Evolutionary conservation across 1,284 basidiomycete species (phyloP).

Genomic region (Cystobasidiaceae sp.): DNA sequence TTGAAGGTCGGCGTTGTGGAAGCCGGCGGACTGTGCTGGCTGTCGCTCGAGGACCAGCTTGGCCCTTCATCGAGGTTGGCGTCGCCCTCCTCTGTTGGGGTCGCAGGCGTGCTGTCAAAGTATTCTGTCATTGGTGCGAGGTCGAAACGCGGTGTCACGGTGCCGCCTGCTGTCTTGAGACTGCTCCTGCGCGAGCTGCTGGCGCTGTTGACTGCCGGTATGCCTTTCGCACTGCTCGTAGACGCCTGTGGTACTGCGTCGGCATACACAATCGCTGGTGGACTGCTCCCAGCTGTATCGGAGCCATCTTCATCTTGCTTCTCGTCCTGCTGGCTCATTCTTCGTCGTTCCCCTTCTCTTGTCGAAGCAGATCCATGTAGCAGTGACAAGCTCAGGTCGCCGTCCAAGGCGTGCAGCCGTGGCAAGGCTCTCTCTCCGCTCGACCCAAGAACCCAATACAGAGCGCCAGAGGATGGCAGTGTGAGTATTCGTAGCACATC

Average conservation of each 20-base stretch:
- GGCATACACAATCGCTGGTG: no score
- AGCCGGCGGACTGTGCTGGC: constrained; percentile 16
- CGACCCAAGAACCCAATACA: no score
- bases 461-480: constrained; percentile 18
- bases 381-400: no score
- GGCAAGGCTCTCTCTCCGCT: no score
- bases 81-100: constrained; percentile 1
- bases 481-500: constrained; percentile 2
- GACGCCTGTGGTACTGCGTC: background rate
- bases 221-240: background rate
- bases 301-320: no score
- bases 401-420: no score
- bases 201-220: background rate
- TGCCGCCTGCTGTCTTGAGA: constrained; percentile 11
- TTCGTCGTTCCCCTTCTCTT: no score
- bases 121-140: constrained; percentile 19
- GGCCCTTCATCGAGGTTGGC: background rate
- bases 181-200: constrained; percentile 13
- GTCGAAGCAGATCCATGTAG: no score
- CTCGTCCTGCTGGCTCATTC: no score
- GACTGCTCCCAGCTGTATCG: no score
- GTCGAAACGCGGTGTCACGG: constrained; percentile 26
- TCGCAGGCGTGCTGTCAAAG: background rate
- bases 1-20: constrained; percentile 38
- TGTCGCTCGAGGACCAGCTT: background rate